phyloP scores from a whole-genome alignment of 495 filamentous ascomycete species.

The Astrothelium macrocarpum region DNA sequence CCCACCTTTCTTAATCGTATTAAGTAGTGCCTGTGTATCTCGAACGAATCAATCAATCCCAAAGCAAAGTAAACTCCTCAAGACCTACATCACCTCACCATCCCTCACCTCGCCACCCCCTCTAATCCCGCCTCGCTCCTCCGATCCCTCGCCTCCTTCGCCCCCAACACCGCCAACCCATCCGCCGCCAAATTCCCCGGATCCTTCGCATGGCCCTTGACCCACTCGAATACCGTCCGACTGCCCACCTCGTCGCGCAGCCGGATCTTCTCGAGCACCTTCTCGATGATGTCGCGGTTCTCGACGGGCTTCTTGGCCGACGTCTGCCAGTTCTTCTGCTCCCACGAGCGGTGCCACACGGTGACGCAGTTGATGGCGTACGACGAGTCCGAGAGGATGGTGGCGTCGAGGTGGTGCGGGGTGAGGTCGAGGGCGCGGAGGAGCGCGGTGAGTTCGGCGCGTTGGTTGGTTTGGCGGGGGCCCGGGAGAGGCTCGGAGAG shows the following conservation, averaged over 20 bases:
- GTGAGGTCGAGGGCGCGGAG: constrained; percentile 71
- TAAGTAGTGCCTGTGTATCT: too few species aligned
- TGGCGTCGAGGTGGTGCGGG: constrained; percentile 51
- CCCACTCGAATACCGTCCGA: constrained; percentile 57
- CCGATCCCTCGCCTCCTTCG: constrained; percentile 26
- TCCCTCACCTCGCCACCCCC: neutral
- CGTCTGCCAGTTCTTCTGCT: constrained; percentile 69
- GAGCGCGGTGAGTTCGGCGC: constrained; percentile 85
- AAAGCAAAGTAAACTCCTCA: too few species aligned
- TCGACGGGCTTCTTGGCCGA: constrained; percentile 59
- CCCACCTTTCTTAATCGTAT: too few species aligned
- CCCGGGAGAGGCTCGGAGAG: constrained; percentile 73
- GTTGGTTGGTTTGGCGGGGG: constrained; percentile 78
- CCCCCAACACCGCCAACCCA: constrained; percentile 57
- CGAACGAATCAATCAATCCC: too few species aligned
- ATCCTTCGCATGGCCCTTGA: constrained; percentile 68
- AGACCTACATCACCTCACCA: neutral
- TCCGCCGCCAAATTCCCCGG: constrained; percentile 75
- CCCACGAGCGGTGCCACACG: constrained; percentile 73
- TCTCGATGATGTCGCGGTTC: constrained; percentile 75
- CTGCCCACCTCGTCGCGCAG: constrained; percentile 35
- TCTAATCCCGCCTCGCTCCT: neutral
- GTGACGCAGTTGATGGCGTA: constrained; percentile 90
- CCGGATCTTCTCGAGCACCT: constrained; percentile 46
- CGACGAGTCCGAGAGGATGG: constrained; percentile 71